Evolutionary conservation across 805 yeast species (phyloP).

Genomic region (Tetrapisispora iriomotensis): DNA sequence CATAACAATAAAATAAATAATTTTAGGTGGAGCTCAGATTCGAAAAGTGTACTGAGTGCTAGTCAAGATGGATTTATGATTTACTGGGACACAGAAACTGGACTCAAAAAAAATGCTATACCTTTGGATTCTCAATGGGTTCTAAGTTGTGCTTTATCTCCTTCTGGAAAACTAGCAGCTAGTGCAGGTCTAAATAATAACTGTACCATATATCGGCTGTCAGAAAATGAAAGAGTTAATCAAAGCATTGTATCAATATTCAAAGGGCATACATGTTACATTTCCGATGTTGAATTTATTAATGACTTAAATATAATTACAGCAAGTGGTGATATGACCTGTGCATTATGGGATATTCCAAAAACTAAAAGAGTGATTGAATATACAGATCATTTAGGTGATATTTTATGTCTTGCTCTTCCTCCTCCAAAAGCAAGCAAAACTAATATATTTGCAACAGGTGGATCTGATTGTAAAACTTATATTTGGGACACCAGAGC

Average conservation of each 20-base stretch:
- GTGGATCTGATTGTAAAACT: constrained; percentile 60
- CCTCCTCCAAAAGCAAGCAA: constrained; percentile 17
- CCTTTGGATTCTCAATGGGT: constrained; percentile 73
- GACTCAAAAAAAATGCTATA: constrained; percentile 60
- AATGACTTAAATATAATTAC: constrained; percentile 49
- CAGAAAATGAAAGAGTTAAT: constrained; percentile 28
- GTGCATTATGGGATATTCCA: constrained; percentile 69
- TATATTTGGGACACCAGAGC: constrained; percentile 57
- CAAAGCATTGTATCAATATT: constrained; percentile 43
- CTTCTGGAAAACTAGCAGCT: constrained; percentile 57
- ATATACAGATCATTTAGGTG: constrained; percentile 62
- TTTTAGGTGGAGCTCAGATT: constrained; percentile 57
- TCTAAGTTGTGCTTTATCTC: constrained; percentile 61
- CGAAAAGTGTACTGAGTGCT: constrained; percentile 54
- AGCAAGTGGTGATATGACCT: constrained; percentile 74
- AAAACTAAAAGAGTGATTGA: constrained; percentile 45
- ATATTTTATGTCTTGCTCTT: constrained; percentile 44
- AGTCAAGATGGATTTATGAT: constrained; percentile 83
- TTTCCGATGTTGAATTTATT: constrained; percentile 65
- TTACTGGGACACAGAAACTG: constrained; percentile 72
- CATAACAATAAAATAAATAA: constrained; percentile 68
- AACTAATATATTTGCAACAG: constrained; percentile 40
- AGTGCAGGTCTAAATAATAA: constrained; percentile 77
- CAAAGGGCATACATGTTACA: constrained; percentile 76
- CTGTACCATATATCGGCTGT: constrained; percentile 56